Conservation (phyloP, 768 basidiomycete genomes). For the Tephrocybe sp. region DNA sequence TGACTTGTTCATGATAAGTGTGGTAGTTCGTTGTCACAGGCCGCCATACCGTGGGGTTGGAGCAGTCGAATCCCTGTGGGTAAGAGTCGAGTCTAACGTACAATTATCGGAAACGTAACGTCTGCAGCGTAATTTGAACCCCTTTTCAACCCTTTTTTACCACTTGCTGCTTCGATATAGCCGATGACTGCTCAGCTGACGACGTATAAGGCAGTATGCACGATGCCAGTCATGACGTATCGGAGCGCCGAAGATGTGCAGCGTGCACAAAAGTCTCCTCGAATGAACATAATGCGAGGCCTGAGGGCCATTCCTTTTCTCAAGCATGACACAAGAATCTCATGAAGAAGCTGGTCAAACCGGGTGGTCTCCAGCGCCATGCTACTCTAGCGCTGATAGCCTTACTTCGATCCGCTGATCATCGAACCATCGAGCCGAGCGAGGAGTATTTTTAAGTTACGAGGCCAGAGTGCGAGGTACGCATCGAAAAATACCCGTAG, state of each 20-base stretch:
- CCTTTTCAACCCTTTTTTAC: neutral
- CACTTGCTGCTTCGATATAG: neutral
- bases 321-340: too few species aligned
- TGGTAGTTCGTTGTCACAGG: slow-evolving; percentile 64
- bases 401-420: neutral
- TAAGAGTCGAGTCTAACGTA: slow-evolving; percentile 57
- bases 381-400: too few species aligned
- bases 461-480: too few species aligned
- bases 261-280: neutral
- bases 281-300: too few species aligned
- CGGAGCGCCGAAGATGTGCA: neutral
- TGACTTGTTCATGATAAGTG: slow-evolving; percentile 52
- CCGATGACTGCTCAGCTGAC: neutral
- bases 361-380: too few species aligned
- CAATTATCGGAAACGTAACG: neutral
- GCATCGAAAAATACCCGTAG: too few species aligned
- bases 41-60: slow-evolving; percentile 64
- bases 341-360: too few species aligned
- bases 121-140: neutral
- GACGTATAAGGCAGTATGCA: neutral
- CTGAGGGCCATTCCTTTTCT: too few species aligned
- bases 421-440: neutral
- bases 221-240: neutral
- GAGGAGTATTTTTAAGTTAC: too few species aligned
- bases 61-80: slow-evolving; percentile 80